Percentiles rank a stretch among this genome's conserved stretches.
Evolutionary conservation across 768 basidiomycete species (phyloP).

Genomic region (Boletus sensibilis): DNA sequence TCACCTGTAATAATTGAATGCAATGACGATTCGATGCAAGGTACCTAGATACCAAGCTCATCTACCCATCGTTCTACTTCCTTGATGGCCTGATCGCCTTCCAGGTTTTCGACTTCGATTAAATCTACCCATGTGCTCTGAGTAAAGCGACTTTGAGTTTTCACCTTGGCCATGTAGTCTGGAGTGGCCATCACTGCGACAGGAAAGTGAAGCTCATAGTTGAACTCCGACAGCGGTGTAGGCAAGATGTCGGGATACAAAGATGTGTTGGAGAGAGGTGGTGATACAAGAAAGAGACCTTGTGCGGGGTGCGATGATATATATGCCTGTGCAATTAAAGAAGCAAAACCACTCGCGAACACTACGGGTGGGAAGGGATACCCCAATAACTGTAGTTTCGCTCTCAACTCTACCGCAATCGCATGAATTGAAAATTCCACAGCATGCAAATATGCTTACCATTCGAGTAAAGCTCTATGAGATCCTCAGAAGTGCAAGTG

Average conservation of each 20-base stretch:
- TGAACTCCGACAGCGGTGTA: constrained; percentile 47
- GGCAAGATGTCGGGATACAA: constrained; percentile 34
- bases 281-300: constrained; percentile 61
- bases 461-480: constrained; percentile 42
- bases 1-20: neutral
- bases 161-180: constrained; percentile 35
- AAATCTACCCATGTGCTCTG: constrained; percentile 39
- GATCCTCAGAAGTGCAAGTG: constrained; percentile 10
- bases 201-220: constrained; percentile 62
- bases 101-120: constrained; percentile 35
- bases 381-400: constrained; percentile 40
- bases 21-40: neutral
- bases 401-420: constrained; percentile 38
- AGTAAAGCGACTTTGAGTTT: constrained; percentile 41
- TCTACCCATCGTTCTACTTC: constrained; percentile 56
- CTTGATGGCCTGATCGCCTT: constrained; percentile 38
- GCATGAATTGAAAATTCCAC: neutral
- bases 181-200: constrained; percentile 48
- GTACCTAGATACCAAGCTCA: constrained; percentile 46
- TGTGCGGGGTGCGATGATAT: constrained; percentile 65
- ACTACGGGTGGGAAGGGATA: constrained; percentile 60
- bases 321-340: constrained; percentile 64
- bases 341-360: constrained; percentile 46
- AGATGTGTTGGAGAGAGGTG: constrained; percentile 43
- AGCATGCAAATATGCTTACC: constrained; percentile 29